Base-by-base conservation (phyloP, 345 rosid genomes). In the Microcos paniculata region DNA sequence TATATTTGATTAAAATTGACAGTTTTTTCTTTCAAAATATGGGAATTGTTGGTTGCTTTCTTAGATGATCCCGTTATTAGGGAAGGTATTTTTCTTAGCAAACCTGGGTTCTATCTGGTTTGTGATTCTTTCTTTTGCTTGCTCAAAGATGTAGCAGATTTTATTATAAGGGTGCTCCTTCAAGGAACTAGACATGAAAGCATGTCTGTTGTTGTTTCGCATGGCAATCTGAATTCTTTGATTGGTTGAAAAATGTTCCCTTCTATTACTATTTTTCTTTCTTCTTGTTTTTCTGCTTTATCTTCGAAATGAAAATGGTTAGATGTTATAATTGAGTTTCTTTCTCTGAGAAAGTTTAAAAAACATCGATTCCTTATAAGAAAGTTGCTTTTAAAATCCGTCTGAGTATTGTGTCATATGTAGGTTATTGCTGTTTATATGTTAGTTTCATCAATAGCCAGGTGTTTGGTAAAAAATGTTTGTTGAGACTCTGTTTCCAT, bases 81-180 rank as follows among this genome's bases (percentile, higher is more conserved):
- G 46, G 26, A 74, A 42, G 42, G 51, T 40, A 46, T 57, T 75
- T 77, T 68, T 59, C 30, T 59, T 30, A 19, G 81, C 19, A 24
- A 59, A 73, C 19, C 42, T 12, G 15, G 30, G 62, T 43, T 75
- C 26, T 21, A 49, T 71, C 23, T 65, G 23, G 8, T 45, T 49
- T 26, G 58, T 40, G 58, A 8, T 38, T 9, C 42, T 58, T 69
- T 42, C 33, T 16, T 69, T 46, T 62, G 9, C 61, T 74, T 55
- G 12, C 43, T 69, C 42, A 18, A 31, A 19, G 71, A 58, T 73
- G 16, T 21, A 0, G 62, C 9, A 70, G 69, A 76, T 55, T 57
- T 24, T 61, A 14, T 70, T 66, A 18, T n/a, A 49, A 28, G 49
- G 55, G n/a, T 43, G 62, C 62, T 31, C 28, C 13, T 28, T 11